Base-by-base conservation (phyloP, 2,329 filamentous ascomycete species). In the Chaetothyriales sp. region DNA sequence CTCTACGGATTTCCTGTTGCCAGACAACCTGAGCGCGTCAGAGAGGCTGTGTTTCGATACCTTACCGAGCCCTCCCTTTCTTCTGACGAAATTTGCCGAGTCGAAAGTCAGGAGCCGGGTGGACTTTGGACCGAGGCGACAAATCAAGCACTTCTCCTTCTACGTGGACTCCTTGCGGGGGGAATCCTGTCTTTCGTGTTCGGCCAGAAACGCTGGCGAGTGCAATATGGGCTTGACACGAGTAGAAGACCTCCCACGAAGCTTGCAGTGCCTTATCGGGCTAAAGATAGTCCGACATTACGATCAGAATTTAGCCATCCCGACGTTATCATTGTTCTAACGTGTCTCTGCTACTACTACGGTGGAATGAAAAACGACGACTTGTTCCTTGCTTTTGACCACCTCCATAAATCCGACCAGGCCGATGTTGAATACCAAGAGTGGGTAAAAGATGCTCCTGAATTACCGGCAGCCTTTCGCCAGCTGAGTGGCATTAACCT, bases 261-360 rank as follows among this genome's bases (percentile, higher is more conserved):
- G 49, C 69, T 84, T 0, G 75, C 76, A 0, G 77, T 85, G 0
- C 81, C 80, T 0, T 85, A 74, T 56, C 69, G 69, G 10, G 78
- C 77, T 0, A 83, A 83, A 51, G 80, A 80, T 50, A 73, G 57
- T 4, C 80, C 78, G 0, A 68, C 75, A 0, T 63, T 69, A 0
- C 69, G 76, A 3, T 74, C 80, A 0, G 79, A 83, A 55, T 83
- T 81, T 60, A 79, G 78, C 13, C 78, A 83, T 44, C 77, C 78
- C 0, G 80, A 83, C 44, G 72, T 77, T 0, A 70, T 76, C 0
- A 76, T 83, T 10, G 50, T 73, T 0, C 62, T 83, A 0, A 83
- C 80, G 0, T 77, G 67, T 2, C 63, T 82, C 0, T 72, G 67
- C 1, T 78, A 76, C 61, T 85, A 79, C 56, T 77, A 78, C 46